These are phyloP conservation scores for Onygena corvina DNA, from an alignment of 2,329 filamentous ascomycete genomes.

Conservation along the genomic window DNA sequence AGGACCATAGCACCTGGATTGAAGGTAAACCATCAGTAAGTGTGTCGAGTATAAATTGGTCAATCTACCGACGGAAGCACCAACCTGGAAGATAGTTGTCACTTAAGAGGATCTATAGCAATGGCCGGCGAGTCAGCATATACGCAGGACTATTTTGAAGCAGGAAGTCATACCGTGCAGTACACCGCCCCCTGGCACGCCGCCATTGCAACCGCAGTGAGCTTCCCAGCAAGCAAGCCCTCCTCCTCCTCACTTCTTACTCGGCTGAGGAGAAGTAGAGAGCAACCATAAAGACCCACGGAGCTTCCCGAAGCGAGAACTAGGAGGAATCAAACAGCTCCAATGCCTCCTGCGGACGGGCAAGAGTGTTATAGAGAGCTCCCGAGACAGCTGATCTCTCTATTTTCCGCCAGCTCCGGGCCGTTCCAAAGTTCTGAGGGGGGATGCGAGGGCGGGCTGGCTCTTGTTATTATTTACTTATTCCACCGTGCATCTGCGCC, in stretches of 20 bases:
- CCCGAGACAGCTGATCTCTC: too few relatives aligned
- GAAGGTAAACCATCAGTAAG: not conserved
- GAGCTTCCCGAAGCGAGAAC: not conserved
- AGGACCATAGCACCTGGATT: conserved; percentile 73
- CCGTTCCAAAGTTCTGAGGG: not conserved
- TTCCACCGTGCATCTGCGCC: not conserved
- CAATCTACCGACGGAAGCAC: conserved; percentile 18
- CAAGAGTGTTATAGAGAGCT: not conserved
- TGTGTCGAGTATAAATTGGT: not conserved
- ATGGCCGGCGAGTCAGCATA: conserved; percentile 5
- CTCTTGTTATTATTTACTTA: not conserved
- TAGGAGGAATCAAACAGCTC: not conserved
- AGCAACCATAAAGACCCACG: not conserved
- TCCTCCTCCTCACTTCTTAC: not conserved
- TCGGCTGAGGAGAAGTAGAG: not conserved
- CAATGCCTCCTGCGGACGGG: too few relatives aligned
- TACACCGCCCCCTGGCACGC: conserved; percentile 45
- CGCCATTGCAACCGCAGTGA: not conserved
- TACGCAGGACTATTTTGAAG: not conserved
- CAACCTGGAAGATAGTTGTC: conserved; percentile 86
- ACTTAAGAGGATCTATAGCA: conserved; percentile 67
- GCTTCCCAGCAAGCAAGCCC: not conserved
- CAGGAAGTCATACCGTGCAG: conserved; percentile 44
- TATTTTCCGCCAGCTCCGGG: too few relatives aligned
- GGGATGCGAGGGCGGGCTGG: too few relatives aligned